A percentile compares a stretch with the other conserved stretches of the same genome.
Conservation (phyloP, 2,329 filamentous ascomycete species). For the Akanthomyces lecanii region DNA sequence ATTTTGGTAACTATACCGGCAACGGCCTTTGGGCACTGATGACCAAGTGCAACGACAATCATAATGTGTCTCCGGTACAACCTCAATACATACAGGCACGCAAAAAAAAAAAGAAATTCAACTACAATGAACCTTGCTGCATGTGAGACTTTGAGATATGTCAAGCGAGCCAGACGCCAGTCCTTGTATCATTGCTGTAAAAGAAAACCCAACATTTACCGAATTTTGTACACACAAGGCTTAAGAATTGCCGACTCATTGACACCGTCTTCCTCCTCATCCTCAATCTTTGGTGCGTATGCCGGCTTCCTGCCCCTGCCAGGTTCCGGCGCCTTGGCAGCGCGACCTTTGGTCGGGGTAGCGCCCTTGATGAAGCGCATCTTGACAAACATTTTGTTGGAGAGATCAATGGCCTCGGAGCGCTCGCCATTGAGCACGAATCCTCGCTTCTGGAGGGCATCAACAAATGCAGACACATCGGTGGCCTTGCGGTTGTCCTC, state of each 20-base stretch:
- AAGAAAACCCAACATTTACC: constrained; percentile 40
- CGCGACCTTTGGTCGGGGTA: constrained; percentile 71
- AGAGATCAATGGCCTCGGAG: constrained; percentile 64
- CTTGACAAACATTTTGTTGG: constrained; percentile 97
- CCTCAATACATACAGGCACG: neutral
- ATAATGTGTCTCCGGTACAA: neutral
- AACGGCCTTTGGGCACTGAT: neutral
- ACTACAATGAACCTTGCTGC: neutral
- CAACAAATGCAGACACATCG: constrained; percentile 81
- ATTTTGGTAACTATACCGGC: neutral
- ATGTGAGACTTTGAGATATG: neutral
- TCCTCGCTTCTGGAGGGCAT: constrained; percentile 73
- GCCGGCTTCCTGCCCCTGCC: constrained; percentile 45
- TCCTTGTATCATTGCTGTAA: neutral
- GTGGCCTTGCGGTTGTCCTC: constrained; percentile 67
- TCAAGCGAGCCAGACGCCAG: neutral
- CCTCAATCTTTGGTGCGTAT: constrained; percentile 49
- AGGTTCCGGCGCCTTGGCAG: constrained; percentile 56
- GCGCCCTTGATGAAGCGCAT: constrained; percentile 92
- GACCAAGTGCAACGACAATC: neutral
- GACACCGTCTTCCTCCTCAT: constrained; percentile 56
- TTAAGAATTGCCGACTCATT: constrained; percentile 70
- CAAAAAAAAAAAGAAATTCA: neutral
- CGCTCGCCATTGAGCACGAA: constrained; percentile 73
- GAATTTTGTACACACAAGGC: constrained; percentile 92